phyloP scores from a whole-genome alignment of 345 rosid genomes.

The Boechera stricta region DNA sequence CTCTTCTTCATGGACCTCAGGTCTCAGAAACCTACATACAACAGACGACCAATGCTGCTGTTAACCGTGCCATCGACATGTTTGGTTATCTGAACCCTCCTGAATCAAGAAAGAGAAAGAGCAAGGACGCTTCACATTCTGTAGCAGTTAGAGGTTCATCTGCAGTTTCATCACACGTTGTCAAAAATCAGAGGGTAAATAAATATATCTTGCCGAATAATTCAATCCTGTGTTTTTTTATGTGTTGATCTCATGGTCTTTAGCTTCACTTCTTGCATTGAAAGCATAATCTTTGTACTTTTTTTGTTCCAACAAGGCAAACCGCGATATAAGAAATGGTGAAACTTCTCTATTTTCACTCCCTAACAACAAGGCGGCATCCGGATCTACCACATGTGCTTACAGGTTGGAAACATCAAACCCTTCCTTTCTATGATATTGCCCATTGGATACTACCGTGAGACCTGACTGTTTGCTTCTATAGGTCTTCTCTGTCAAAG shows the following conservation, averaged over 20 bases:
- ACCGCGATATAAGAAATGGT: conserved; percentile 38
- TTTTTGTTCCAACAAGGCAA: conserved; percentile 43
- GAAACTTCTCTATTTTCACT: conserved; percentile 47
- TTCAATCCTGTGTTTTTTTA: background rate
- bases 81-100: conserved; percentile 59
- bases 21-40: conserved; percentile 53
- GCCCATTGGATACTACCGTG: background rate
- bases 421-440: conserved; percentile 6
- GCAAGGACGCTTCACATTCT: conserved; percentile 47
- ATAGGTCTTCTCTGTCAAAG: conserved; percentile 68
- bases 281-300: conserved; percentile 7
- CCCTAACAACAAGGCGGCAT: conserved; percentile 45
- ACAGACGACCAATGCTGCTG: conserved; percentile 77
- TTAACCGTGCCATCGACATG: conserved; percentile 63
- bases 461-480: conserved; percentile 31
- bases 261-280: conserved; percentile 7
- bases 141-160: conserved; percentile 44
- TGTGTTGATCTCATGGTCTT: background rate
- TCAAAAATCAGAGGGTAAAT: conserved; percentile 53
- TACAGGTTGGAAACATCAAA: conserved; percentile 56
- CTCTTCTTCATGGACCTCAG: conserved; percentile 56
- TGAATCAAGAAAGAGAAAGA: conserved; percentile 63
- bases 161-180: conserved; percentile 18
- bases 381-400: conserved; percentile 49
- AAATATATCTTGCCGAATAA: background rate